Conservation (phyloP, 495 filamentous ascomycete genomes). For the Thozetella sp. region DNA sequence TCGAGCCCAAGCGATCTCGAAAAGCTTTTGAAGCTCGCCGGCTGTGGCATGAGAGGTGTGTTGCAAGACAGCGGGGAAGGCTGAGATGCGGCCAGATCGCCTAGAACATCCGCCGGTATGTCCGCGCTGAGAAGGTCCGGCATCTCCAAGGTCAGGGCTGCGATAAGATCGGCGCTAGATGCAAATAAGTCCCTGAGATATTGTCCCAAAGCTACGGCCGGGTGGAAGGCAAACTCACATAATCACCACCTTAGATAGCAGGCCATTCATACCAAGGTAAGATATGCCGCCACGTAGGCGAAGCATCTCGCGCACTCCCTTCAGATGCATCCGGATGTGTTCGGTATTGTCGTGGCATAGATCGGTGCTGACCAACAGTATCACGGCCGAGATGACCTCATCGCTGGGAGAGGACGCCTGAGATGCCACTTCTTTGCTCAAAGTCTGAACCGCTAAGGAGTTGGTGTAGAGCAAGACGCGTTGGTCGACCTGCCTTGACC, state of each 20-base stretch:
- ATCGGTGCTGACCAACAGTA: constrained; percentile 8
- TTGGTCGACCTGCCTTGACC: background rate
- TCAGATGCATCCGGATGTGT: constrained; percentile 7
- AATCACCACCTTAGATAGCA: constrained; percentile 9
- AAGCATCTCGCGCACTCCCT: constrained; percentile 5
- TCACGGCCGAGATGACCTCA: constrained; percentile 6
- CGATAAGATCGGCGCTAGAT: too few species aligned
- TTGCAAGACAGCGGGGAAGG: background rate
- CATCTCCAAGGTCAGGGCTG: background rate
- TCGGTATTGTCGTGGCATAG: constrained; percentile 11
- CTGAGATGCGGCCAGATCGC: constrained; percentile 2
- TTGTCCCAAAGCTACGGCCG: too few species aligned
- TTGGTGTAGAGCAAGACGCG: constrained; percentile 1
- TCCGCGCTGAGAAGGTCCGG: constrained; percentile 8
- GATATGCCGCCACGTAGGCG: constrained; percentile 4
- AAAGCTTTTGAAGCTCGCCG: too few species aligned
- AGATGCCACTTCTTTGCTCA: background rate
- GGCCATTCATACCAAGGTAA: background rate
- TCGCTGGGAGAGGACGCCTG: constrained; percentile 1
- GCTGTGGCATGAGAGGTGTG: background rate
- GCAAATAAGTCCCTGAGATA: too few species aligned
- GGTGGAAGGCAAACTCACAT: constrained; percentile 12
- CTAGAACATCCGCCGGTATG: constrained; percentile 5
- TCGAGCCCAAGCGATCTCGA: background rate
- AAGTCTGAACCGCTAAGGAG: background rate